Conservation (phyloP, 2,329 filamentous ascomycete species). For the Allantophomopsis lycopodina region DNA sequence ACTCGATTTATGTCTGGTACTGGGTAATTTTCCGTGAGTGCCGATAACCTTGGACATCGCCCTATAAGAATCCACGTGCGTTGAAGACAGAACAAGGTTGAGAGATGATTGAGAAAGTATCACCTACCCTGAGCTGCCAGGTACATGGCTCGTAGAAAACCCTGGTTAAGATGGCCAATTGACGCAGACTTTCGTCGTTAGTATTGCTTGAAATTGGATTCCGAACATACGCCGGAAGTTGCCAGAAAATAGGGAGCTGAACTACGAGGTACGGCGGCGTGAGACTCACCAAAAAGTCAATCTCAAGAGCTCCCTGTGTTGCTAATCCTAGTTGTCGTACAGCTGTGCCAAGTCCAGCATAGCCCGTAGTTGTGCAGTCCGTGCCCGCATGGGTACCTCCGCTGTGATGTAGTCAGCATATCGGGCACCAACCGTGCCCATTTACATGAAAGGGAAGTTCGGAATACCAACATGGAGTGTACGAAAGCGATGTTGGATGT, state of each 20-base stretch:
- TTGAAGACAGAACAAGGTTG: too few species aligned
- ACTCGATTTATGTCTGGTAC: too few species aligned
- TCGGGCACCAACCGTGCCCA: too few species aligned
- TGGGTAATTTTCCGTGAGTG: too few species aligned
- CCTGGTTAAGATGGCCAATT: conserved; percentile 59
- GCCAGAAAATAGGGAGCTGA: background rate
- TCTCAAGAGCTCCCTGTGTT: conserved; percentile 37
- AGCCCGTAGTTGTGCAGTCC: conserved; percentile 44
- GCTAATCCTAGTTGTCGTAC: conserved; percentile 49
- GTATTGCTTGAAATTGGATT: conserved; percentile 4
- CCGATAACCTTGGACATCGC: too few species aligned
- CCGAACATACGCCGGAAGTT: background rate
- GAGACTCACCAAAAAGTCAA: conserved; percentile 57
- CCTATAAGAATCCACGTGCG: too few species aligned
- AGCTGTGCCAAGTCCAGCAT: conserved; percentile 57
- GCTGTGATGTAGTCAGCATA: conserved; percentile 18
- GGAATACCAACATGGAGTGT: conserved; percentile 56
- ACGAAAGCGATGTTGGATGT: conserved; percentile 67
- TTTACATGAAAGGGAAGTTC: too few species aligned
- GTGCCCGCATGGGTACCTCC: conserved; percentile 40
- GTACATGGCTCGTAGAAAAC: conserved; percentile 48
- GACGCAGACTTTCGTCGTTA: conserved; percentile 50
- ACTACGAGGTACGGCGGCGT: background rate
- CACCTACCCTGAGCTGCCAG: conserved; percentile 38
- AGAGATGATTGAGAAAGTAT: background rate